These are phyloP conservation scores for Sugiyamaella pinicola DNA, from an alignment of 1,139 yeast species.

Conservation along the genomic window DNA sequence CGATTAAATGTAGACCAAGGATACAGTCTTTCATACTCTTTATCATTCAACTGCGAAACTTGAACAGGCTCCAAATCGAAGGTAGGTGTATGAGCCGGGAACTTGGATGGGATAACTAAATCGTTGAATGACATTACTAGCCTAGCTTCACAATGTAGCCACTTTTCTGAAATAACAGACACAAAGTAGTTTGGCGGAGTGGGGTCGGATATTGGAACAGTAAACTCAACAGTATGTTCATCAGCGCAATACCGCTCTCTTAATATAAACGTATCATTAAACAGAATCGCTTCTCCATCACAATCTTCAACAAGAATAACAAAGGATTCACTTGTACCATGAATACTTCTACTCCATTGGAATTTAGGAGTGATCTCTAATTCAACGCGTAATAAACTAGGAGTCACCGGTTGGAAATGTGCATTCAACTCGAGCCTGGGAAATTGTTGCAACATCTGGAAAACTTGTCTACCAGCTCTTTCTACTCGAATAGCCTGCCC, in stretches of 20 bases:
- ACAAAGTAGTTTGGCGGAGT: slow-evolving; percentile 78
- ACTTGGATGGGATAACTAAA: slow-evolving; percentile 65
- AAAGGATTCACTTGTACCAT: slow-evolving; percentile 68
- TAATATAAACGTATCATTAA: slow-evolving; percentile 57
- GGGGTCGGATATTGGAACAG: slow-evolving; percentile 61
- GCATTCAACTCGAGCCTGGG: slow-evolving; percentile 66
- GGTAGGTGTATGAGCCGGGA: slow-evolving; percentile 62
- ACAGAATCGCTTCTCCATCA: slow-evolving; percentile 75
- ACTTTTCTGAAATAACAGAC: slow-evolving; percentile 71
- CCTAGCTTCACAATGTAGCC: slow-evolving; percentile 77
- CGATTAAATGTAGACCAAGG: slow-evolving; percentile 61
- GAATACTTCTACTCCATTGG: slow-evolving; percentile 69
- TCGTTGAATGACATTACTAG: slow-evolving; percentile 61
- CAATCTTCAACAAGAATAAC: slow-evolving; percentile 76
- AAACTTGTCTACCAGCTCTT: slow-evolving; percentile 63
- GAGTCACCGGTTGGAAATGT: slow-evolving; percentile 74
- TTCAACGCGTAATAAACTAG: slow-evolving; percentile 64
- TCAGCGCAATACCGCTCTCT: slow-evolving; percentile 51
- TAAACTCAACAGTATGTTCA: slow-evolving; percentile 64
- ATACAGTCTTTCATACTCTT: slow-evolving; percentile 47
- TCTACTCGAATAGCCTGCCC: slow-evolving; percentile 81
- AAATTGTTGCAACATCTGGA: slow-evolving; percentile 65
- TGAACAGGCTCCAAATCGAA: slow-evolving; percentile 55
- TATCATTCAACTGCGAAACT: slow-evolving; percentile 50
- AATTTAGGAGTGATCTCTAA: slow-evolving; percentile 71